phyloP scores from a whole-genome alignment of 352 stramenopile species.

The Discostella stelligera region DNA sequence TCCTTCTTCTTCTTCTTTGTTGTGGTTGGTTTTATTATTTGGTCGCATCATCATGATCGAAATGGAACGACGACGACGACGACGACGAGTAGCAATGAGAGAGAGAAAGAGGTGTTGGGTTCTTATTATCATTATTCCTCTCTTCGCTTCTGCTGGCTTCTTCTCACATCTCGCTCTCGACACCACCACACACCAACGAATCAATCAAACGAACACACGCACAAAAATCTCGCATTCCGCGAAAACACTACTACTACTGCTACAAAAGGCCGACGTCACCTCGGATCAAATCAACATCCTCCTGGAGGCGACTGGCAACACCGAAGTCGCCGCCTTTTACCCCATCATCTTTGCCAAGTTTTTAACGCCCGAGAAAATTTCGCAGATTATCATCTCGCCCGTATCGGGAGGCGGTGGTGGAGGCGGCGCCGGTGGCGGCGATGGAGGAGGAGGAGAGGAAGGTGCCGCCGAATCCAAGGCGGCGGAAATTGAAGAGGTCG shows the following conservation, averaged over 20 bases:
- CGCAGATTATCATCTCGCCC: constrained; percentile 81
- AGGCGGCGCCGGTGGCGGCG: constrained; percentile 66
- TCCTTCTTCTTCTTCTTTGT: too few species aligned
- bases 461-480: constrained; percentile 79
- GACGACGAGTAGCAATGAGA: too few species aligned
- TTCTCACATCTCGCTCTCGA: background rate
- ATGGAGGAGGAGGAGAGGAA: constrained; percentile 47
- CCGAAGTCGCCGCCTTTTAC: constrained; percentile 86
- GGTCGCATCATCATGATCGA: too few species aligned
- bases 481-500: constrained; percentile 75
- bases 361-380: constrained; percentile 80
- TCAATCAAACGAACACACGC: constrained; percentile 8
- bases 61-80: too few species aligned
- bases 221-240: background rate
- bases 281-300: constrained; percentile 75
- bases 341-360: constrained; percentile 87
- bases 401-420: constrained; percentile 71
- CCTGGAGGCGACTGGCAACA: constrained; percentile 79
- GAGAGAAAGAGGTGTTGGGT: too few species aligned
- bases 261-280: constrained; percentile 81
- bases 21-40: background rate
- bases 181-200: background rate
- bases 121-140: background rate
- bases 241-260: background rate
- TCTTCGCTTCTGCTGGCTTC: background rate